phyloP scores from a whole-genome alignment of 176 grass and related monocot genomes.

The Urochloa ruziziensis region DNA sequence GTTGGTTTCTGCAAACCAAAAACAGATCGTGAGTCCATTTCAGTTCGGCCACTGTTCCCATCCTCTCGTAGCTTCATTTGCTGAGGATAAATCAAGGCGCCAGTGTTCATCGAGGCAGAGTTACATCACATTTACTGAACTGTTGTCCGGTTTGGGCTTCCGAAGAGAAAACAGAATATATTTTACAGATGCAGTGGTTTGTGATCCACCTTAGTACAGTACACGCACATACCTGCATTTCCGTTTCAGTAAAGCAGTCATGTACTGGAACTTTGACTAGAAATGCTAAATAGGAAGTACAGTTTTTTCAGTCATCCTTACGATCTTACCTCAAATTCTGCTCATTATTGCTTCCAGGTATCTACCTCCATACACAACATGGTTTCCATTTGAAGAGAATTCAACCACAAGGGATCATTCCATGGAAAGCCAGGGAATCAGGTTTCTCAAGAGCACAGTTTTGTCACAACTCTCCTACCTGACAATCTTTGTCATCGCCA shows the following conservation, averaged over 20 bases:
- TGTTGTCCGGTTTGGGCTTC: neutral
- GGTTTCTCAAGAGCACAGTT: conserved; percentile 36
- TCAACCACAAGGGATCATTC: neutral
- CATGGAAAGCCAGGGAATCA: conserved; percentile 14
- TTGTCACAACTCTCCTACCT: conserved; percentile 56
- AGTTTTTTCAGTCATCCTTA: neutral
- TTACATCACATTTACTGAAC: neutral
- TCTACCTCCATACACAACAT: conserved; percentile 60
- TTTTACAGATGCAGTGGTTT: neutral
- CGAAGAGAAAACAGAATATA: neutral
- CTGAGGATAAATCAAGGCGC: neutral
- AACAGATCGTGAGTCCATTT: neutral
- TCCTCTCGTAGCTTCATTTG: too few species aligned
- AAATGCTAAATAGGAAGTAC: neutral
- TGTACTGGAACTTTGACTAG: neutral
- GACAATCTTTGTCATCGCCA: conserved; percentile 43
- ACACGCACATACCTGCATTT: neutral
- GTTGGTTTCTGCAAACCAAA: neutral
- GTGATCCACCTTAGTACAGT: neutral
- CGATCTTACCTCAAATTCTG: neutral
- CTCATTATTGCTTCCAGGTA: conserved; percentile 49
- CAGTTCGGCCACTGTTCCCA: neutral
- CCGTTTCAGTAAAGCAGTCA: neutral
- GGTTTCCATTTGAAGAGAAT: conserved; percentile 50
- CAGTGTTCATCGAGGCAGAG: neutral